Evolutionary conservation across 192 early-diverging fungal genomes (phyloP).

Genomic region (Backusella psychrophila): DNA sequence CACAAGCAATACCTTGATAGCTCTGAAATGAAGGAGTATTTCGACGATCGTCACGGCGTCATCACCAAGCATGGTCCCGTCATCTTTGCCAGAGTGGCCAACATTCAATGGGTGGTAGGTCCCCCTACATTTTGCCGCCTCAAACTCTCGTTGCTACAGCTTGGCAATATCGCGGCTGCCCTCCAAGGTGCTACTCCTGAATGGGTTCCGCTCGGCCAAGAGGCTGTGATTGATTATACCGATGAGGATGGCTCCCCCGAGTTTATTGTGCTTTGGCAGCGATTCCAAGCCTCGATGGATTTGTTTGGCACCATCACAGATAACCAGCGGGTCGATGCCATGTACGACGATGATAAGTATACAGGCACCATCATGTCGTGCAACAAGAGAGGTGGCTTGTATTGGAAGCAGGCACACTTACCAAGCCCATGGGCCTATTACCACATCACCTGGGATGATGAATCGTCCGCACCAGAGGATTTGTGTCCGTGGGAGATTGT

Average conservation of each 20-base stretch:
- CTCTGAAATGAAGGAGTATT: constrained; percentile 34
- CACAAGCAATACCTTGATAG: constrained; percentile 53
- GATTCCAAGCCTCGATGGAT: constrained; percentile 58
- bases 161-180: constrained; percentile 46
- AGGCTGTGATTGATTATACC: constrained; percentile 61
- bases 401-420: constrained; percentile 39
- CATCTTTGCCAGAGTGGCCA: constrained; percentile 55
- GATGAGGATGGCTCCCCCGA: constrained; percentile 70
- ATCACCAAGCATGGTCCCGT: constrained; percentile 25
- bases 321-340: constrained; percentile 57
- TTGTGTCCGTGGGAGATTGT: constrained; percentile 49
- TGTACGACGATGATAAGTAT: constrained; percentile 65
- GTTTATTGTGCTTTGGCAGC: constrained; percentile 63
- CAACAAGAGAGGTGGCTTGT: constrained; percentile 36
- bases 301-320: constrained; percentile 37
- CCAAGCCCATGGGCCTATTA: constrained; percentile 51
- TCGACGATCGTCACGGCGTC: constrained; percentile 36
- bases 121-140: constrained; percentile 67
- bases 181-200: constrained; percentile 19
- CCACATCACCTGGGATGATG: constrained; percentile 46
- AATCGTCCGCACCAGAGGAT: constrained; percentile 30
- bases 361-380: constrained; percentile 43
- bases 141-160: constrained; percentile 45
- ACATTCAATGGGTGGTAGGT: constrained; percentile 61
- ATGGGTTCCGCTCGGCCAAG: constrained; percentile 29